These are phyloP conservation scores for Cryphonectria parasitica DNA, from an alignment of 2,329 filamentous ascomycete species.

Conservation along the genomic window DNA sequence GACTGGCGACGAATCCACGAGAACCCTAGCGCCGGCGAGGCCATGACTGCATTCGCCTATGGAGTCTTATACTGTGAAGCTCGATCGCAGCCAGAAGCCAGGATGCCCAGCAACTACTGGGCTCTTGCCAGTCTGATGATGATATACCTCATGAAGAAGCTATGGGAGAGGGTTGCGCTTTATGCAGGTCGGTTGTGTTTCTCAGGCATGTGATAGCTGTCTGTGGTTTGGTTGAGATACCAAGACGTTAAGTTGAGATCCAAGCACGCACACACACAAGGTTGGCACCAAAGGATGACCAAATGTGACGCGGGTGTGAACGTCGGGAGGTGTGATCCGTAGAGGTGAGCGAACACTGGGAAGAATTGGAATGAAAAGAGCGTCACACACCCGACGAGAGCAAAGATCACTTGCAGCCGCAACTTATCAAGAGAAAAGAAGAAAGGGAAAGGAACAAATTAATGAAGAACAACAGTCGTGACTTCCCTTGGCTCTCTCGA, in stretches of 20 bases:
- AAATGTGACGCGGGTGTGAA: not conserved
- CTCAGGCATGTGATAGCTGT: not conserved
- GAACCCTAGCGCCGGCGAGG: conserved; percentile 50
- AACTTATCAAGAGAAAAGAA: not conserved
- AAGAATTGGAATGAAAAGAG: not conserved
- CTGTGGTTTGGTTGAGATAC: not conserved
- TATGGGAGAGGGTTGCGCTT: conserved; percentile 4
- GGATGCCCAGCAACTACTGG: conserved; percentile 15
- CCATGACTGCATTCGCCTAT: conserved; percentile 42
- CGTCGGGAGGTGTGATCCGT: not conserved
- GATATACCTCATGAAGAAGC: conserved; percentile 18
- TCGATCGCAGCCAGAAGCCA: conserved; percentile 1
- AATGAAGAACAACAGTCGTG: not conserved
- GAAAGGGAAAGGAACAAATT: no score
- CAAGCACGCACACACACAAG: not conserved
- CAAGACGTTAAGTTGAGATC: not conserved
- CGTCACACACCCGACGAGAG: not conserved
- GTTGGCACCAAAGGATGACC: conserved; percentile 9
- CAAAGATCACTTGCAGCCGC: not conserved
- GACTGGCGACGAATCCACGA: conserved; percentile 48
- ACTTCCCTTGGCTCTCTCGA: not conserved
- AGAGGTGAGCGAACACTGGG: not conserved
- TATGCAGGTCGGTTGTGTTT: not conserved
- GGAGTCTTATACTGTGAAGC: conserved; percentile 19
- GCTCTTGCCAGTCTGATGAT: conserved; percentile 5